phyloP scores from a whole-genome alignment of 176 grass and related monocot species.

The Zoysia japonica region DNA sequence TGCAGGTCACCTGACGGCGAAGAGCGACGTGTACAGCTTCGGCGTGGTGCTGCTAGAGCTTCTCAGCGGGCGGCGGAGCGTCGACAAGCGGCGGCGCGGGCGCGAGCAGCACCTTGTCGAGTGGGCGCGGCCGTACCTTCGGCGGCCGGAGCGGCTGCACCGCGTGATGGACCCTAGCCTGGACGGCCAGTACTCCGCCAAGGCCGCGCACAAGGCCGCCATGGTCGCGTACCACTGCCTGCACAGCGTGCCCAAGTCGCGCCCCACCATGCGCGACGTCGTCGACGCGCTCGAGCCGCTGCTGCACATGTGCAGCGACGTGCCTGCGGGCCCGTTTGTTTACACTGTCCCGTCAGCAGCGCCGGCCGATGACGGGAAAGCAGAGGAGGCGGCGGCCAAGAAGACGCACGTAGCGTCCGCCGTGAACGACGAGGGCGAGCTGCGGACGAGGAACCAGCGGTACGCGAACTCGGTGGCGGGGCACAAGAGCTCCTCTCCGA shows the following conservation, averaged over 20 bases:
- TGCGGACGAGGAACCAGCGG: background rate
- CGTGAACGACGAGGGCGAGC: slow-evolving; percentile 22
- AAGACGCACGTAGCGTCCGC: slow-evolving; percentile 18
- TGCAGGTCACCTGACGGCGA: slow-evolving; percentile 84
- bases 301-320: slow-evolving; percentile 29
- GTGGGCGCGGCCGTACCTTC: slow-evolving; percentile 58
- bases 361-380: background rate
- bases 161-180: slow-evolving; percentile 63
- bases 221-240: slow-evolving; percentile 50
- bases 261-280: slow-evolving; percentile 61
- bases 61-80: slow-evolving; percentile 62
- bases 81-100: slow-evolving; percentile 62
- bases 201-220: slow-evolving; percentile 48
- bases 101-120: slow-evolving; percentile 59
- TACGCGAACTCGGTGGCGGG: slow-evolving; percentile 46
- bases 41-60: slow-evolving; percentile 89
- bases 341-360: slow-evolving; percentile 30
- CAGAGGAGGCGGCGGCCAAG: background rate
- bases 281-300: slow-evolving; percentile 63
- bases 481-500: slow-evolving; percentile 26
- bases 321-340: slow-evolving; percentile 39
- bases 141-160: slow-evolving; percentile 48
- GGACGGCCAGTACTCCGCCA: slow-evolving; percentile 51
- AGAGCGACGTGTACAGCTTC: slow-evolving; percentile 93
- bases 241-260: slow-evolving; percentile 50